A percentile compares a stretch with the other conserved stretches of the same genome.
Evolutionary conservation across 208 protist species (phyloP).

Genomic region (Herpetomonas samuelpessoai): DNA sequence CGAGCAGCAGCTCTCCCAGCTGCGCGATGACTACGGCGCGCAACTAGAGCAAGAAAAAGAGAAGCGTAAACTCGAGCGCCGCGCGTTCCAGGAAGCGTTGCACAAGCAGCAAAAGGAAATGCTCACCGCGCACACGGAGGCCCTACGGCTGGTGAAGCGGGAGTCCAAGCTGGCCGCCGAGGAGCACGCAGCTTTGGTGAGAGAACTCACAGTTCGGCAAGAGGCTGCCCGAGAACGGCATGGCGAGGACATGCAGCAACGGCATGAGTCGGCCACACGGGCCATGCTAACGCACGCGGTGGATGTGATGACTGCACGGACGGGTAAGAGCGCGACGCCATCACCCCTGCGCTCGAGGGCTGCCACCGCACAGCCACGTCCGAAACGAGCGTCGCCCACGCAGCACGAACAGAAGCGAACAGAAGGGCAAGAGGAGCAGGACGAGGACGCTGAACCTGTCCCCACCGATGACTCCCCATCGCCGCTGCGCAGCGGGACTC

Average conservation of each 20-base stretch:
- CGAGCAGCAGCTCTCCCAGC: constrained; percentile 46
- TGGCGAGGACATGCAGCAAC: constrained; percentile 18
- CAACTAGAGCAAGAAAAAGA: constrained; percentile 42
- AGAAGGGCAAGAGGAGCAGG: no score
- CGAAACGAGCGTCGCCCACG: no score
- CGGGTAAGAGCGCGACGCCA: not conserved
- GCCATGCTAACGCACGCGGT: constrained; percentile 32
- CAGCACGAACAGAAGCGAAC: no score
- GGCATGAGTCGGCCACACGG: constrained; percentile 21
- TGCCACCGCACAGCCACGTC: no score
- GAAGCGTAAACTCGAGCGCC: constrained; percentile 47
- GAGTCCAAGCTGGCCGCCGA: constrained; percentile 38
- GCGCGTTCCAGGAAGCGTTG: constrained; percentile 55
- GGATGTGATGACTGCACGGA: constrained; percentile 17
- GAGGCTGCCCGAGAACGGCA: constrained; percentile 7
- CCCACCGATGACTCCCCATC: no score
- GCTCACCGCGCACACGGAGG: constrained; percentile 40
- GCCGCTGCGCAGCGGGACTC: no score
- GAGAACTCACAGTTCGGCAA: constrained; percentile 37
- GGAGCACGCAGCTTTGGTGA: constrained; percentile 43
- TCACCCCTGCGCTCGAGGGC: not conserved
- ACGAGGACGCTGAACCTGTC: no score
- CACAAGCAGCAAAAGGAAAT: constrained; percentile 36
- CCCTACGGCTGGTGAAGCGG: constrained; percentile 34
- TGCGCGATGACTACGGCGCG: constrained; percentile 29